phyloP scores from a whole-genome alignment of 805 yeast species.

The Pichia paraexigua region DNA sequence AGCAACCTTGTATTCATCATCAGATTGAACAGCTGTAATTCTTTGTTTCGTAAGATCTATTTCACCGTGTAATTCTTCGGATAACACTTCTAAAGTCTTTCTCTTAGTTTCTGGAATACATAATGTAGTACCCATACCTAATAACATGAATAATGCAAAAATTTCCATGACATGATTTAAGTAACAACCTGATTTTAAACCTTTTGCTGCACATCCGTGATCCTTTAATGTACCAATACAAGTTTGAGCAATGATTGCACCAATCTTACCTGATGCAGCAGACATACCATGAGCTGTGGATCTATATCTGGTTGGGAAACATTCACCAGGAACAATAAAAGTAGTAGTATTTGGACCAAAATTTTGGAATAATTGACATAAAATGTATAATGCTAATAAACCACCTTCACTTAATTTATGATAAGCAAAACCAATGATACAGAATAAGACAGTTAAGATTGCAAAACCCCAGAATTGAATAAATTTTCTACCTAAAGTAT shows the following conservation, averaged over 20 bases:
- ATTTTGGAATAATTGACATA: slow-evolving; percentile 82
- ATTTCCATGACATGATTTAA: slow-evolving; percentile 90
- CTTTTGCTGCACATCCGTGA: slow-evolving; percentile 61
- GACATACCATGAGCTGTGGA: slow-evolving; percentile 92
- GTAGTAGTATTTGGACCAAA: slow-evolving; percentile 94
- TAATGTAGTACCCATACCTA: slow-evolving; percentile 58
- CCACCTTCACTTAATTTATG: slow-evolving; percentile 60
- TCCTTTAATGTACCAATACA: slow-evolving; percentile 74
- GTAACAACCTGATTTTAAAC: slow-evolving; percentile 54
- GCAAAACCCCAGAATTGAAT: slow-evolving; percentile 72
- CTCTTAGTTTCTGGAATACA: slow-evolving; percentile 87
- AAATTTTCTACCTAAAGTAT: slow-evolving; percentile 76
- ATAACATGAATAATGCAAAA: slow-evolving; percentile 83
- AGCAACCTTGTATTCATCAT: slow-evolving; percentile 22
- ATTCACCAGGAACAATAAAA: slow-evolving; percentile 85
- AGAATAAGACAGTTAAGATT: slow-evolving; percentile 62
- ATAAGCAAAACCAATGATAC: slow-evolving; percentile 79
- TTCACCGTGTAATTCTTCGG: slow-evolving; percentile 79
- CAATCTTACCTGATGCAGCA: slow-evolving; percentile 85
- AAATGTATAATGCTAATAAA: slow-evolving; percentile 65
- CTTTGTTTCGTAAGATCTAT: slow-evolving; percentile 32
- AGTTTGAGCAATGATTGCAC: slow-evolving; percentile 88
- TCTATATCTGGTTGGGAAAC: slow-evolving; percentile 92
- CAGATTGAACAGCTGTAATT: slow-evolving; percentile 16
- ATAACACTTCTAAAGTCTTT: slow-evolving; percentile 76